Base-by-base conservation (phyloP, 305 asterid species). In the Nicotiana rustica region DNA sequence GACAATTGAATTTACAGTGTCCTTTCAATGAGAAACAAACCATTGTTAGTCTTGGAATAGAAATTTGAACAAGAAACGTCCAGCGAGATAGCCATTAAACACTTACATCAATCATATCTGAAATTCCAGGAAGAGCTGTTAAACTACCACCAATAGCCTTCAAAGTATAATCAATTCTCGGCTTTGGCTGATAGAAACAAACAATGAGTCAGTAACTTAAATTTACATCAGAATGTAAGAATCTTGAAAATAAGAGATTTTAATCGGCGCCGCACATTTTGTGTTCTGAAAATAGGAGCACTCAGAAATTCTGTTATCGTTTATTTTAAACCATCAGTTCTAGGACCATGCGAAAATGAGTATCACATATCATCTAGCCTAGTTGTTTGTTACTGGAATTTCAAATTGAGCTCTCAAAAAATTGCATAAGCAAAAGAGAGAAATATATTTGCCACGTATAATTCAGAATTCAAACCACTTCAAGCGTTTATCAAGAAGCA, bases 111-210 rank as follows among this genome's bases (percentile, higher is more conserved):
- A 96, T 96, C 99, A 96, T 92, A 86, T 95, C 99, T 3, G 98
- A 93, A 82, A 96, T 71, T 84, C 98, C 99, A 87, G 98, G 99
- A 87, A 95, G 65, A 47, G 98, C 99, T 52, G 98, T 95, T 89
- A 96, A 84, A 90, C 99, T 96, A 85, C 99, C 99, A 80, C 99
- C 99, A 83, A 95, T 89, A 67, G 98, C 98, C 87, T 96, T 96
- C 87, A 96, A 82, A 44, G 92, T 92, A 84, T 96, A 96, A 89
- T 96, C 98, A 62, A 96, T 96, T 78, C 90, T 90, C 78, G 99
- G 99, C 88, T 92, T 90, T 81, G 98, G 98, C 99, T 95, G 91
- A 84, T 79, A 38, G 84, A 70, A 44, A 57, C 64, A n/a, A 81
- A 77, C 83, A 81, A 83, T 29, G 66, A 18, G 71, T n/a, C 82